A percentile compares a stretch with the other conserved stretches of the same genome.
Conservation (phyloP, 345 rosid genomes). For the Mercurialis annua region DNA sequence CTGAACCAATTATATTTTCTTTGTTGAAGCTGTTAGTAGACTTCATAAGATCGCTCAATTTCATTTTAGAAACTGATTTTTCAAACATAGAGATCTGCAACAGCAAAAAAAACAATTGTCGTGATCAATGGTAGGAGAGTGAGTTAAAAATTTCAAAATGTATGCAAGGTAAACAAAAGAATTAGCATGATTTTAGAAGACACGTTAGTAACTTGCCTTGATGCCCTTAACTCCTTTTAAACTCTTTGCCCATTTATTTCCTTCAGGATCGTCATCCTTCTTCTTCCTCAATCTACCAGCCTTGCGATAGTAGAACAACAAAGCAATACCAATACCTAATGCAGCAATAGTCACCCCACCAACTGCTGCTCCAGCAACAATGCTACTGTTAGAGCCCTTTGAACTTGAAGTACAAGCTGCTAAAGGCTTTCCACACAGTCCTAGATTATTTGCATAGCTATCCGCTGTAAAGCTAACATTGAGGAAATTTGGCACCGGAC, state of each 20-base stretch:
- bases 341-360: conserved; percentile 71
- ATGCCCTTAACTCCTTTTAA: conserved; percentile 59
- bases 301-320: conserved; percentile 59
- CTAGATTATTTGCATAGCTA: conserved; percentile 47
- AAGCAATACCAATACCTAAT: conserved; percentile 38
- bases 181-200: conserved; percentile 1
- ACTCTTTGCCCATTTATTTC: conserved; percentile 84
- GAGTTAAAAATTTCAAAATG: background rate
- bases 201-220: conserved; percentile 49
- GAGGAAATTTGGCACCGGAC: conserved; percentile 44
- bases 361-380: conserved; percentile 60
- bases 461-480: background rate
- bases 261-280: conserved; percentile 89
- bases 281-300: conserved; percentile 38
- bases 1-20: conserved; percentile 66
- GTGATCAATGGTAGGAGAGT: conserved; percentile 9
- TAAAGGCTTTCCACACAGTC: conserved; percentile 62
- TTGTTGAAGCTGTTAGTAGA: conserved; percentile 82
- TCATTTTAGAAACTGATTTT: conserved; percentile 73
- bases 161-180: conserved; percentile 6
- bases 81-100: conserved; percentile 85
- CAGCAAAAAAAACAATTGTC: conserved; percentile 20
- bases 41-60: conserved; percentile 78
- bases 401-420: conserved; percentile 32
- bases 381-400: conserved; percentile 29